These are phyloP conservation scores for Stemphylium vesicarium DNA, from an alignment of 2,329 filamentous ascomycete genomes.

Conservation along the genomic window DNA sequence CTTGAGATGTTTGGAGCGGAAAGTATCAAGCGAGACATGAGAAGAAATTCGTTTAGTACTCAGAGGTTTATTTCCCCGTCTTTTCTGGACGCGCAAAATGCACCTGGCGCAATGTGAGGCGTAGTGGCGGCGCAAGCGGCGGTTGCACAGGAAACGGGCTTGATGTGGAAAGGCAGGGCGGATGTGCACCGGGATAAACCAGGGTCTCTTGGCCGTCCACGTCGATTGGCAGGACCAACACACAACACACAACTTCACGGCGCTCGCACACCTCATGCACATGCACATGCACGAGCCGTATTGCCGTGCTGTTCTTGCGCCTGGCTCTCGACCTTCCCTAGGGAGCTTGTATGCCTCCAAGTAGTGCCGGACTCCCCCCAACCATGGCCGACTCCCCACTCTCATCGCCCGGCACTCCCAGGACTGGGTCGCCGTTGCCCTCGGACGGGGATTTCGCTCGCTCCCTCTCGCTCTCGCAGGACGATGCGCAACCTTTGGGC, in stretches of 20 bases:
- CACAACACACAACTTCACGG: constrained; percentile 17
- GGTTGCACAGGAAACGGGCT: constrained; percentile 21
- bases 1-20: not conserved
- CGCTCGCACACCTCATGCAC: constrained; percentile 29
- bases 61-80: too few species aligned
- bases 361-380: constrained; percentile 31
- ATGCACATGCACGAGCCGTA: constrained; percentile 25
- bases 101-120: constrained; percentile 6
- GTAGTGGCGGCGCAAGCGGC: constrained; percentile 18
- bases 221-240: constrained; percentile 17
- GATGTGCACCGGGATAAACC: constrained; percentile 17
- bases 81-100: too few species aligned
- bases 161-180: constrained; percentile 11
- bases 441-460: constrained; percentile 31
- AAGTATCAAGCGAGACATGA: not conserved
- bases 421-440: constrained; percentile 37
- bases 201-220: constrained; percentile 21
- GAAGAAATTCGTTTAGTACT: too few species aligned
- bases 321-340: constrained; percentile 22
- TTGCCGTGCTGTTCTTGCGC: constrained; percentile 29
- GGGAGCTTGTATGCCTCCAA: constrained; percentile 39
- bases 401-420: constrained; percentile 34
- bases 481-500: constrained; percentile 28
- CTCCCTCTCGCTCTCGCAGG: constrained; percentile 27
- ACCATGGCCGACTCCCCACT: constrained; percentile 45